Conservation (phyloP, 306 rosid species). For the Dryas octopetala region DNA sequence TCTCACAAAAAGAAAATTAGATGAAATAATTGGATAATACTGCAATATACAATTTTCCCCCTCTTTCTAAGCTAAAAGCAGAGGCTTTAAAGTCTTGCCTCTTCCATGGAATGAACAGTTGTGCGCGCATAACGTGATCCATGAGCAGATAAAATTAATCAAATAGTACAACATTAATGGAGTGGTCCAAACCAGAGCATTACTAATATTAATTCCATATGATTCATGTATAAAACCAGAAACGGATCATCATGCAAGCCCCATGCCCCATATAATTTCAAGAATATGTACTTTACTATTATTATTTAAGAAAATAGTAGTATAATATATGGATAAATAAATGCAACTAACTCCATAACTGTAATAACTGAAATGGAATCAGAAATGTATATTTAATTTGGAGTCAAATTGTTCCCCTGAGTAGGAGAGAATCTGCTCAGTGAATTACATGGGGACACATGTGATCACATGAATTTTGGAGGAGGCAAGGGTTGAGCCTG, state of each 20-base stretch:
- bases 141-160: neutral
- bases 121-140: neutral
- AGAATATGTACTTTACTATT: neutral
- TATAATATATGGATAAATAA: constrained; percentile 2
- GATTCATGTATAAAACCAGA: constrained; percentile 18
- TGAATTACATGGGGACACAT: constrained; percentile 66
- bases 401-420: constrained; percentile 36
- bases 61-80: no score
- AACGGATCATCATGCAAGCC: constrained; percentile 11
- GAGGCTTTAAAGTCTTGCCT: no score
- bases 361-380: constrained; percentile 64
- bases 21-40: no score
- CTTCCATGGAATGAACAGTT: no score
- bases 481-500: neutral
- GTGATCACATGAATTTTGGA: constrained; percentile 61
- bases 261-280: neutral
- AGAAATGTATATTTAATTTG: constrained; percentile 22
- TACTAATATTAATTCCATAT: neutral
- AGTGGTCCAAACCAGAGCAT: neutral
- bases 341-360: constrained; percentile 68
- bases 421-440: constrained; percentile 41
- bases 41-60: no score
- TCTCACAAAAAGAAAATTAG: no score
- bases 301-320: neutral
- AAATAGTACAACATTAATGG: neutral